Conservation (phyloP, 495 filamentous ascomycete genomes). For the Penicillium daleae region DNA sequence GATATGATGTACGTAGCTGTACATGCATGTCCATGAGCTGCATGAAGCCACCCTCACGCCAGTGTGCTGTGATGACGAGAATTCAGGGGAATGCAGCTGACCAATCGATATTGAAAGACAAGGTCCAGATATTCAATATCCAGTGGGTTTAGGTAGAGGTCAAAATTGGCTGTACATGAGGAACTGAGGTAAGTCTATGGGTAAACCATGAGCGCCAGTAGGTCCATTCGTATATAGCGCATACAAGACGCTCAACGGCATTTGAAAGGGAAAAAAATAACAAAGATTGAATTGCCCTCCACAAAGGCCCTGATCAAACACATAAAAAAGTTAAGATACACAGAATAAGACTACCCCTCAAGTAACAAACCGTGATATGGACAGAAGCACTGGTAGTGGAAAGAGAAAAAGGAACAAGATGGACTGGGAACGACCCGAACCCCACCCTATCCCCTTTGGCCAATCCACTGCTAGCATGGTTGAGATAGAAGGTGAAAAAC, state of each 20-base stretch:
- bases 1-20: too few relatives aligned
- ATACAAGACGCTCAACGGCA: constrained; percentile 9
- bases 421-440: constrained; percentile 14
- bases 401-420: constrained; percentile 18
- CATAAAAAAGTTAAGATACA: constrained; percentile 48
- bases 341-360: constrained; percentile 38
- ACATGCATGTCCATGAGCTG: neutral
- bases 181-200: constrained; percentile 17
- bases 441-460: neutral
- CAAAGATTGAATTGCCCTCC: constrained; percentile 34
- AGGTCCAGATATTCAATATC: neutral
- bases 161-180: constrained; percentile 23
- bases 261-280: constrained; percentile 34
- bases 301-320: constrained; percentile 38
- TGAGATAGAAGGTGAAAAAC: constrained; percentile 5
- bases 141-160: neutral
- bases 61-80: neutral
- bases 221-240: neutral
- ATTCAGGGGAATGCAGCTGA: neutral
- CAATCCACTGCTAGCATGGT: constrained; percentile 9
- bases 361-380: constrained; percentile 35
- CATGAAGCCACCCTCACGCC: neutral
- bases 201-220: neutral
- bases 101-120: neutral
- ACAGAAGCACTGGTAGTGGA: constrained; percentile 27